These are phyloP conservation scores for Geotrichum cucujoidarum DNA, from an alignment of 1,139 yeast species.

Conservation along the genomic window DNA sequence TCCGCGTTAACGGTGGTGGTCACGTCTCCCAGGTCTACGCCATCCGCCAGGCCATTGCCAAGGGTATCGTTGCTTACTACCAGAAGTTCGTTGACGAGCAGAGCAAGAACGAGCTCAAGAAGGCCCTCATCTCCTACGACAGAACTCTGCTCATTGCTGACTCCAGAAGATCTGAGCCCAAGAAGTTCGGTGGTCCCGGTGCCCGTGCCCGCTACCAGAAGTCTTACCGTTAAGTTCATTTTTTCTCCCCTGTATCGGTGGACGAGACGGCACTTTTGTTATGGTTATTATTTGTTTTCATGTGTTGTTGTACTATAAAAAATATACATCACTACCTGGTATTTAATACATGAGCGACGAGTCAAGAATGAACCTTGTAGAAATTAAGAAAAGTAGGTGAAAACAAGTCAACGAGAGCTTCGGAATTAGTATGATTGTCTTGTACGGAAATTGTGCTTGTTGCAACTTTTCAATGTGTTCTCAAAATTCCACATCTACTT, in stretches of 20 bases:
- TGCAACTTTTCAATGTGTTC: too few relatives aligned
- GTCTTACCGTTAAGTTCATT: constrained; percentile 87
- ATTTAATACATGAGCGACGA: background rate
- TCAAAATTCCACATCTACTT: too few relatives aligned
- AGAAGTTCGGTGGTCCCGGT: constrained; percentile 99
- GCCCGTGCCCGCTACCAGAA: constrained; percentile 99
- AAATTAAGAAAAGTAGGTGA: background rate
- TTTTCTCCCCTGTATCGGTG: constrained; percentile 2
- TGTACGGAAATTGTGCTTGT: too few relatives aligned
- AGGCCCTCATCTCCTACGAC: constrained; percentile 96
- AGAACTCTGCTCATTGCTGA: constrained; percentile 99
- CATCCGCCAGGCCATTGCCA: constrained; percentile 99
- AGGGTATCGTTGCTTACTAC: constrained; percentile 99
- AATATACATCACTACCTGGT: background rate
- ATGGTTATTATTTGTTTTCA: constrained; percentile 6
- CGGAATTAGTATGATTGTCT: too few relatives aligned
- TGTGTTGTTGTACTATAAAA: constrained; percentile 12
- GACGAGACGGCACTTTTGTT: constrained; percentile 1
- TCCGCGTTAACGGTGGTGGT: constrained; percentile 99
- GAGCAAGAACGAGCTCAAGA: constrained; percentile 98
- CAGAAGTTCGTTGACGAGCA: constrained; percentile 99
- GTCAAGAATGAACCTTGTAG: background rate
- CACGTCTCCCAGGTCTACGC: constrained; percentile 99
- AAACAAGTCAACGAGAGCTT: too few relatives aligned
- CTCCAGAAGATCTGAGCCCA: constrained; percentile 99